phyloP scores from a whole-genome alignment of 495 filamentous ascomycete genomes.

The Letharia lupina region DNA sequence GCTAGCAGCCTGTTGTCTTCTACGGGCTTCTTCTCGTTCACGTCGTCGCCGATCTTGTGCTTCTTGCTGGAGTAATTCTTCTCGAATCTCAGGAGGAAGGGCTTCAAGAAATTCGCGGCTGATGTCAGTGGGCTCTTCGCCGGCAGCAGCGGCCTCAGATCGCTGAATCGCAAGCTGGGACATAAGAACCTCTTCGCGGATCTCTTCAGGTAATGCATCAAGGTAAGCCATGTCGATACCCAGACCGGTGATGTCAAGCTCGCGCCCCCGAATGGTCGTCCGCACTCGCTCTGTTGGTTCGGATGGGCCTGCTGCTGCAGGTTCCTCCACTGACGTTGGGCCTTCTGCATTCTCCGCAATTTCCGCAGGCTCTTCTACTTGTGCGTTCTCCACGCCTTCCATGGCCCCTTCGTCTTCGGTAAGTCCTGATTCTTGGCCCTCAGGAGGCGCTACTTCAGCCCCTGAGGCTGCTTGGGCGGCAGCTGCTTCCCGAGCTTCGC shows the following conservation, averaged over 20 bases:
- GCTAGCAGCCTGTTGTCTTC: slow-evolving; percentile 52
- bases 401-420: slow-evolving; percentile 49
- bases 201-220: slow-evolving; percentile 86
- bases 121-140: slow-evolving; percentile 78
- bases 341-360: slow-evolving; percentile 24
- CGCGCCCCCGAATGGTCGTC: slow-evolving; percentile 73
- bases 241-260: slow-evolving; percentile 84
- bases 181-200: slow-evolving; percentile 91
- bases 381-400: slow-evolving; percentile 72
- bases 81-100: slow-evolving; percentile 77
- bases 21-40: slow-evolving; percentile 68
- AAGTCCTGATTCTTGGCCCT: slow-evolving; percentile 31
- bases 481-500: slow-evolving; percentile 41
- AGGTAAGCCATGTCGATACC: slow-evolving; percentile 93
- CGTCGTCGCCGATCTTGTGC: slow-evolving; percentile 79
- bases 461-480: slow-evolving; percentile 30
- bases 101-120: slow-evolving; percentile 93
- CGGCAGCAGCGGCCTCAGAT: slow-evolving; percentile 67
- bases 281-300: slow-evolving; percentile 53
- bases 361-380: slow-evolving; percentile 24
- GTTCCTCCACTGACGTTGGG: slow-evolving; percentile 30
- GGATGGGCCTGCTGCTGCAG: slow-evolving; percentile 37
- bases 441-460: slow-evolving; percentile 35
- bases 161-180: slow-evolving; percentile 75
- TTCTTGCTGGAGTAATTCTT: slow-evolving; percentile 85